phyloP scores from a whole-genome alignment of 768 basidiomycete species.

The Boletus huronensis region DNA sequence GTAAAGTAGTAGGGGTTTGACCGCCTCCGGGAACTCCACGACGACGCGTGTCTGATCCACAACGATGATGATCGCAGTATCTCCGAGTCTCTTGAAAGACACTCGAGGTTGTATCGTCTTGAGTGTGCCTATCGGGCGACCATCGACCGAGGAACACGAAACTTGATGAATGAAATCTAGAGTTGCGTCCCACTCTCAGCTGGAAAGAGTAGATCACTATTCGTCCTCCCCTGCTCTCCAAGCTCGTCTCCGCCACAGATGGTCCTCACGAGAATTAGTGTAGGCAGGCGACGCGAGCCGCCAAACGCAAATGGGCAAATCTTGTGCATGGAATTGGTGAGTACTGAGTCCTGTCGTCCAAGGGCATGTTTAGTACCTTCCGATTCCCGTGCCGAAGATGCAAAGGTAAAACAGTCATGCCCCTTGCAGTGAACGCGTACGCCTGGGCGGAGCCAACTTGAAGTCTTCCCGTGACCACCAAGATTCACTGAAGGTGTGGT shows the following conservation, averaged over 20 bases:
- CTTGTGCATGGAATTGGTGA: neutral
- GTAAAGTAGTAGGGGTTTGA: conserved; percentile 5
- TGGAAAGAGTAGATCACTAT: neutral
- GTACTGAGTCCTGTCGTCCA: neutral
- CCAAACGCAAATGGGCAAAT: neutral
- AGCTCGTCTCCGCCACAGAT: neutral
- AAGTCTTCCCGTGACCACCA: neutral
- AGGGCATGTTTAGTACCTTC: neutral
- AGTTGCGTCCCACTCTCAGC: neutral
- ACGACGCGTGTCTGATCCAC: neutral
- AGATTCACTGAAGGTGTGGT: neutral
- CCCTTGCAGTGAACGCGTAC: neutral
- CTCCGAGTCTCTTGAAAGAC: neutral
- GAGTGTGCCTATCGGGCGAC: too few relatives aligned
- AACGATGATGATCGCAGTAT: neutral
- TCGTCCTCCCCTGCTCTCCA: neutral
- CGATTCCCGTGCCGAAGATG: neutral
- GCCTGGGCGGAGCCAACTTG: neutral
- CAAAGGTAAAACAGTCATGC: neutral
- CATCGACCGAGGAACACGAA: too few relatives aligned
- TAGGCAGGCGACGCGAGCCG: neutral
- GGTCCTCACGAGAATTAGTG: neutral
- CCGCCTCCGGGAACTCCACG: neutral
- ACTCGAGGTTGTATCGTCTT: too few relatives aligned
- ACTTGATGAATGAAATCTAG: neutral